Evolutionary conservation across 805 yeast species (phyloP).

Genomic region (Wickerhamomyces chaumierensis): DNA sequence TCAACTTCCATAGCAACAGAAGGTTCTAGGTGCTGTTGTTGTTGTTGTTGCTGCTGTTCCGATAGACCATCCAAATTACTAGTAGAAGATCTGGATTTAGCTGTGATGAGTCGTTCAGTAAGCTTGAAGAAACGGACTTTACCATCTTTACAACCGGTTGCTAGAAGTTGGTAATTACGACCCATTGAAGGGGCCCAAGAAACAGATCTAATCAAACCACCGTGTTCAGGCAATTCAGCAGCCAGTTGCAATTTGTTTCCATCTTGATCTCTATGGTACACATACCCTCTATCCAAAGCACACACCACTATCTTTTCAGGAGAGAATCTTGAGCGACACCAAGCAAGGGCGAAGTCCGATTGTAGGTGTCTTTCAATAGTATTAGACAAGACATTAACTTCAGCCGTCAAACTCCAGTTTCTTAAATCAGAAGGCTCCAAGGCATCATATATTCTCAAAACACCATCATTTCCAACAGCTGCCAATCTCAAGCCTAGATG

Average conservation of each 20-base stretch:
- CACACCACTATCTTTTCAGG: constrained; percentile 74
- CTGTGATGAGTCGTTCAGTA: constrained; percentile 26
- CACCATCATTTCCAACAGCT: constrained; percentile 83
- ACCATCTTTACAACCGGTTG: constrained; percentile 96
- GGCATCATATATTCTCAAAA: constrained; percentile 75
- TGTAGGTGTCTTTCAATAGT: constrained; percentile 77
- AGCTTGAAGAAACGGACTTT: constrained; percentile 76
- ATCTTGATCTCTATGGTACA: constrained; percentile 45
- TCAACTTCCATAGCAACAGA: constrained; percentile 33
- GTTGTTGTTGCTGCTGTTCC: background rate
- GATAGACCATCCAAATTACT: background rate
- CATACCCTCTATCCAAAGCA: constrained; percentile 77
- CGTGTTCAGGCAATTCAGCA: constrained; percentile 70
- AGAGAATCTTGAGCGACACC: constrained; percentile 84
- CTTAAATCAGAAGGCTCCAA: constrained; percentile 81
- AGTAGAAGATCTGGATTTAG: background rate
- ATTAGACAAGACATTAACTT: constrained; percentile 49
- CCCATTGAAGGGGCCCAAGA: constrained; percentile 98
- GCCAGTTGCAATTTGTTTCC: constrained; percentile 41
- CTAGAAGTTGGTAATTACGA: constrained; percentile 72
- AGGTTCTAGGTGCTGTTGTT: constrained; percentile 16
- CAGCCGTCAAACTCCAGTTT: constrained; percentile 71
- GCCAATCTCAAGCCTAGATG: constrained; percentile 76
- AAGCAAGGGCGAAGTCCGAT: constrained; percentile 72
- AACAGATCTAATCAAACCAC: constrained; percentile 76